Evolutionary conservation across 805 yeast genomes (phyloP).

Genomic region (Barnettozyma vustinii): DNA sequence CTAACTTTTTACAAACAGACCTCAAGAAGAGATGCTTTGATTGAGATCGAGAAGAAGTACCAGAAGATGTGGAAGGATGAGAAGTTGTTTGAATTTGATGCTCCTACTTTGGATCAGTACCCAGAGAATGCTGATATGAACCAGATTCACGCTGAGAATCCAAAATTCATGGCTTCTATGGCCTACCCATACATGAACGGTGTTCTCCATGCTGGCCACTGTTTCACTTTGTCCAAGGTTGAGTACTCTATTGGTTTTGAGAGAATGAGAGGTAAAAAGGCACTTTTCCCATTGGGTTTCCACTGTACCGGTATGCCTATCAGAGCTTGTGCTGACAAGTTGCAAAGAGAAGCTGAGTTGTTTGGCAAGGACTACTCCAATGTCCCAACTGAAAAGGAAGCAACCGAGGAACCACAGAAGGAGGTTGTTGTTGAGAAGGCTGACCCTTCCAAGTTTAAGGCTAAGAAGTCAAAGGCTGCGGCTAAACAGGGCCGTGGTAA

Average conservation of each 20-base stretch:
- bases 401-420: slow-evolving; percentile 31
- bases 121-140: slow-evolving; percentile 52
- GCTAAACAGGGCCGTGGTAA: slow-evolving; percentile 93
- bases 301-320: slow-evolving; percentile 99
- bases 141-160: slow-evolving; percentile 70
- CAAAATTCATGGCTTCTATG: slow-evolving; percentile 89
- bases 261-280: slow-evolving; percentile 89
- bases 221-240: slow-evolving; percentile 89
- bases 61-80: slow-evolving; percentile 86
- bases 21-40: slow-evolving; percentile 89
- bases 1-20: slow-evolving; percentile 43
- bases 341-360: slow-evolving; percentile 84
- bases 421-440: slow-evolving; percentile 38
- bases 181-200: slow-evolving; percentile 99
- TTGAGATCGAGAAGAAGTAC: slow-evolving; percentile 82
- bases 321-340: slow-evolving; percentile 90
- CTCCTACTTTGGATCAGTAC: slow-evolving; percentile 70
- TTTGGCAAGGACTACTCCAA: slow-evolving; percentile 80
- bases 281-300: slow-evolving; percentile 93
- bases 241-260: slow-evolving; percentile 92
- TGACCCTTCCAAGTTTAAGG: slow-evolving; percentile 86
- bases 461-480: slow-evolving; percentile 88
- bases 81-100: slow-evolving; percentile 79
- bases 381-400: slow-evolving; percentile 61
- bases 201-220: slow-evolving; percentile 95